Percentiles rank a stretch among this genome's conserved stretches.
These are phyloP conservation scores for Fusarium multiceps DNA, from an alignment of 2,329 filamentous ascomycete species.

Conservation along the genomic window DNA sequence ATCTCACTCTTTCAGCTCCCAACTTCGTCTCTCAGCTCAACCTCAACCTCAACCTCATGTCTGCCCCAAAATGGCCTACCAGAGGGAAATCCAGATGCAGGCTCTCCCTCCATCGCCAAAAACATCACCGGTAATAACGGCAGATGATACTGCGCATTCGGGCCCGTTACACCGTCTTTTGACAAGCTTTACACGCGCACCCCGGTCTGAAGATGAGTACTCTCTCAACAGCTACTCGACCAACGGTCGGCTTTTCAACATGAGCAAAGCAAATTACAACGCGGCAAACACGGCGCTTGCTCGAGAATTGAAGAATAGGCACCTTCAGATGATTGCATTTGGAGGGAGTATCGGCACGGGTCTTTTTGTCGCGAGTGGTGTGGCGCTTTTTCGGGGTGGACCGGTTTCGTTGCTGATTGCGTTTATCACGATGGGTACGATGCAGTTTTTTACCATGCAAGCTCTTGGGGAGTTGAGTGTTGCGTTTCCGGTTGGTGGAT, in stretches of 20 bases:
- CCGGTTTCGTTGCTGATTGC: constrained; percentile 81
- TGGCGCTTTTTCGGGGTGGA: constrained; percentile 75
- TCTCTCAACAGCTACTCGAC: constrained; percentile 23
- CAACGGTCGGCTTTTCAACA: constrained; percentile 58
- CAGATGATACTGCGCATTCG: background rate
- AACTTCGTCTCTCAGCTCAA: background rate
- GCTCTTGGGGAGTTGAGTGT: constrained; percentile 92
- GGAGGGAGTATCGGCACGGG: constrained; percentile 90
- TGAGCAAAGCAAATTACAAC: constrained; percentile 71
- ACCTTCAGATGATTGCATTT: constrained; percentile 61
- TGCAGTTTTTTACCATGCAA: constrained; percentile 93
- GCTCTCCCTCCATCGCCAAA: constrained; percentile 16
- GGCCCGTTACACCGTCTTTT: constrained; percentile 18
- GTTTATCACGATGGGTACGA: constrained; percentile 80
- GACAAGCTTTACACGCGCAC: constrained; percentile 31
- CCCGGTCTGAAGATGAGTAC: constrained; percentile 21
- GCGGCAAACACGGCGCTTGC: constrained; percentile 81
- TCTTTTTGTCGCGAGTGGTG: constrained; percentile 87
- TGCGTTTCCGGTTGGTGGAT: constrained; percentile 87
- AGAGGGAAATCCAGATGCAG: constrained; percentile 36
- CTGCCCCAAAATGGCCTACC: constrained; percentile 41
- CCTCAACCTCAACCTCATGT: background rate
- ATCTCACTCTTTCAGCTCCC: background rate
- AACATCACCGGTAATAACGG: background rate
- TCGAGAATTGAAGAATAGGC: constrained; percentile 80